phyloP scores from a whole-genome alignment of 495 filamentous ascomycete genomes.

The Penicillium verhagenii region DNA sequence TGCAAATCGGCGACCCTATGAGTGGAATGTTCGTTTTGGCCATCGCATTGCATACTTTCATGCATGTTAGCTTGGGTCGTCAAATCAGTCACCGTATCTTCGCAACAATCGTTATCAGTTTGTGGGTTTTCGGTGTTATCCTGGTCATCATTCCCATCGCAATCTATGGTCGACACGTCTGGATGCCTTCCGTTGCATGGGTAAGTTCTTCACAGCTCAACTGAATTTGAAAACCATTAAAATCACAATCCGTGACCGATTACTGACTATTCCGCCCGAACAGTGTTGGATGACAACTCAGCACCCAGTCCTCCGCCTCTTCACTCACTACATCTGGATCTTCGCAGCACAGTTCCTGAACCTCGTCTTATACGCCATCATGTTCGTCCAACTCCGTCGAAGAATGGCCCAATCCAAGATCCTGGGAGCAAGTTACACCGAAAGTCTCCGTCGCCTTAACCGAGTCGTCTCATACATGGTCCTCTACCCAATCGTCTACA shows the following conservation, averaged over 20 bases:
- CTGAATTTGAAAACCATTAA: too few relatives aligned
- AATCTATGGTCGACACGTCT: constrained; percentile 51
- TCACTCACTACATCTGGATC: constrained; percentile 71
- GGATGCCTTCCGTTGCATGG: constrained; percentile 57
- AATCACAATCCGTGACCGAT: neutral
- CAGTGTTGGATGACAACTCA: constrained; percentile 65
- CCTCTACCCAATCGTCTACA: constrained; percentile 66
- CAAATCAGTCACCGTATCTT: constrained; percentile 50
- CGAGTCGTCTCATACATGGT: constrained; percentile 59
- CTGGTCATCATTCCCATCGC: constrained; percentile 53
- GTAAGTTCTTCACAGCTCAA: too few relatives aligned
- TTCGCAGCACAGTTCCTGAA: constrained; percentile 62
- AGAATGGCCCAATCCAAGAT: constrained; percentile 30
- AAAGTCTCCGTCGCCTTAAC: constrained; percentile 23
- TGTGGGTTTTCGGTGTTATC: constrained; percentile 58
- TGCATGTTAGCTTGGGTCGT: constrained; percentile 53
- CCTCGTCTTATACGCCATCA: constrained; percentile 57
- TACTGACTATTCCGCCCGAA: neutral
- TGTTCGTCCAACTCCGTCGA: constrained; percentile 54
- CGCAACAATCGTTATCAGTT: constrained; percentile 38
- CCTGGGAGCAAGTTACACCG: constrained; percentile 19
- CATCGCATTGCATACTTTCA: constrained; percentile 62
- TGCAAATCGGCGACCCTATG: constrained; percentile 62
- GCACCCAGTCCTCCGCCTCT: constrained; percentile 58
- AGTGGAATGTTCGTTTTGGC: constrained; percentile 63